Evolutionary conservation across 2,329 filamentous ascomycete genomes (phyloP), one percentile per base, ranked within the genome.

Genomic region (Ambrosiella beaveri): DNA sequence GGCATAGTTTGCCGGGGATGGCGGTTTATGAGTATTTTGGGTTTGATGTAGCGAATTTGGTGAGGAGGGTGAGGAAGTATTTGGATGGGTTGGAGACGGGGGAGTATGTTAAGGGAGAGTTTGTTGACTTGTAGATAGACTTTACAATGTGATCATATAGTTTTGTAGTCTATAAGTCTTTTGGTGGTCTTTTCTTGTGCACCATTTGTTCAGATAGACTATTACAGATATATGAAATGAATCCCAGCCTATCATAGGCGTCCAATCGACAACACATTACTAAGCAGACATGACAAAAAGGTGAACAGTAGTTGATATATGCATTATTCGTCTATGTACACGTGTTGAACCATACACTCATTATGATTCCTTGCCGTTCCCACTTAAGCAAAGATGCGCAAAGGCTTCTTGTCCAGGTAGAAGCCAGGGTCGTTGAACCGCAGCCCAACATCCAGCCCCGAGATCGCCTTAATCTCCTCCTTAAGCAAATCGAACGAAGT

Each of bases 391-490:
- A 79, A 80, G 64, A 79, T 79, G 56, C 75, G 74, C 57, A 76
- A 68, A 40, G 75, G 75, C 66, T 75, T 70, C 61, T 69, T 63
- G 39, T 64, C 62, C 44, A 66, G 62, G 63, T 65, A 68, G 54
- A 67, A 68, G 56, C 72, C 63, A 59, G 65, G 86, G 71, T 88
- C 81, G 72, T 90, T 90, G 72, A 90, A 89, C 66, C 85, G 79
- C 67, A 88, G 73, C 62, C 77, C 74, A 64, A 75, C 71, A 69
- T 90, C 78, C 67, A 90, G 73, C 54, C 69, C 74, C 60, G 75
- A 76, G 67, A 89, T 89, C 61, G 75, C 73, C 62, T 84, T 73
- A 59, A 93, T 71, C 61, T 91, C 88, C 44, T 74, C 73, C 65
- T 81, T 69, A 35, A 76, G 74, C 39, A 90, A 71, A 65, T 88